Evolutionary conservation across 306 rosid genomes (phyloP).

Genomic region (Senna siamea): DNA sequence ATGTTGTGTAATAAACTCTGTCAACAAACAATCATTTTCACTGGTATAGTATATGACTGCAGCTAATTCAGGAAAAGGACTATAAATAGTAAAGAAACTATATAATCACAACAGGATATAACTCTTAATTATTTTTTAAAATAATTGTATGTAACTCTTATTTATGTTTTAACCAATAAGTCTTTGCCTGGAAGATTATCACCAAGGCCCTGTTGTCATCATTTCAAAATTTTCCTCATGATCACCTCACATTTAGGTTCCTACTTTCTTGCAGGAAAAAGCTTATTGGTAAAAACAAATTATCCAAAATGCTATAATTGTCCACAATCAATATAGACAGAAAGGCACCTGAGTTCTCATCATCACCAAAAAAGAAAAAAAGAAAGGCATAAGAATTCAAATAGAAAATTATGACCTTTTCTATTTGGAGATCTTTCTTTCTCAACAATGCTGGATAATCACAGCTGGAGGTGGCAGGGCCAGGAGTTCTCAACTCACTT

Average conservation of each 20-base stretch:
- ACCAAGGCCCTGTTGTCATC: background rate
- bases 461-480: constrained; percentile 58
- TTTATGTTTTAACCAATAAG: background rate
- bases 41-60: background rate
- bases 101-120: background rate
- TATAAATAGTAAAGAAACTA: background rate
- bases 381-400: constrained; percentile 24
- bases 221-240: background rate
- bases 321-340: constrained; percentile 26
- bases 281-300: background rate
- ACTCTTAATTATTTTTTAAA: too few relatives aligned
- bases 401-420: constrained; percentile 66
- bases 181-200: background rate
- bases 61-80: background rate
- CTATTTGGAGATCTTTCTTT: constrained; percentile 94
- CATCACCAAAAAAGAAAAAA: background rate
- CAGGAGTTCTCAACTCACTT: constrained; percentile 86
- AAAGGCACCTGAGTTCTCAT: background rate
- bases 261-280: background rate
- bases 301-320: background rate
- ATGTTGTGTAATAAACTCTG: too few relatives aligned
- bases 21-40: background rate
- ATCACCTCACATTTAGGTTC: background rate
- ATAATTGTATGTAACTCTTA: too few relatives aligned
- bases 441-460: constrained; percentile 75